phyloP scores from a whole-genome alignment of 345 rosid species.

The Camelina sativa region DNA sequence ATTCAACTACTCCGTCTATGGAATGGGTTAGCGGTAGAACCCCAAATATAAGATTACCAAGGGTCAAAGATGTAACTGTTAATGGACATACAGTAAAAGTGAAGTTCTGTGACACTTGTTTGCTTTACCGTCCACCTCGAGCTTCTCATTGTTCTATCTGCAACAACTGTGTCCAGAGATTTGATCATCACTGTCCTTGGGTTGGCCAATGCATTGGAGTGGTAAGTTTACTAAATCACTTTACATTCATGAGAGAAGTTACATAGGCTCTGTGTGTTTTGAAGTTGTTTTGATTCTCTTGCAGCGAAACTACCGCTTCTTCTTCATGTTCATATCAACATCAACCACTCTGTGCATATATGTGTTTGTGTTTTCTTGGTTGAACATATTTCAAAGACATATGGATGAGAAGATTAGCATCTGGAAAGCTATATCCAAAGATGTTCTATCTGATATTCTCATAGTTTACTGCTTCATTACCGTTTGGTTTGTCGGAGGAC shows the following conservation, averaged over 20 bases:
- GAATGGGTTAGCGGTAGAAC: conserved; percentile 72
- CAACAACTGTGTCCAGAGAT: conserved; percentile 92
- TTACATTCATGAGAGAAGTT: too few relatives aligned
- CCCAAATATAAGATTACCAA: conserved; percentile 55
- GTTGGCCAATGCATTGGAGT: conserved; percentile 93
- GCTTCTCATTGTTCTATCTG: conserved; percentile 98
- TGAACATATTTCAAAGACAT: conserved; percentile 56
- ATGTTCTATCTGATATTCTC: conserved; percentile 67
- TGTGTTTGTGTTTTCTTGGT: conserved; percentile 75
- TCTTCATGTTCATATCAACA: conserved; percentile 86
- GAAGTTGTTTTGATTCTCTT: conserved; percentile 23
- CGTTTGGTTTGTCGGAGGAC: conserved; percentile 98
- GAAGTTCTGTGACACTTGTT: conserved; percentile 91
- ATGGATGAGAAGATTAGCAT: conserved; percentile 35
- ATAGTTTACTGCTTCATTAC: conserved; percentile 81
- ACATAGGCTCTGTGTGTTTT: neutral
- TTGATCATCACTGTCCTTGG: conserved; percentile 99
- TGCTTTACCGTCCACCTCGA: conserved; percentile 85
- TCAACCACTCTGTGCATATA: conserved; percentile 78
- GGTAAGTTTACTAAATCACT: conserved; percentile 60
- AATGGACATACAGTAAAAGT: conserved; percentile 74
- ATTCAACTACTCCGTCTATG: conserved; percentile 51
- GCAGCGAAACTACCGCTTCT: conserved; percentile 96
- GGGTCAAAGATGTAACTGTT: conserved; percentile 61
- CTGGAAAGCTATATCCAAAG: conserved; percentile 68